Evolutionary conservation across 371 early-diverging fungal genomes (phyloP), one percentile per base, ranked within the genome.

Genomic region (Lichtheimia ornata): DNA sequence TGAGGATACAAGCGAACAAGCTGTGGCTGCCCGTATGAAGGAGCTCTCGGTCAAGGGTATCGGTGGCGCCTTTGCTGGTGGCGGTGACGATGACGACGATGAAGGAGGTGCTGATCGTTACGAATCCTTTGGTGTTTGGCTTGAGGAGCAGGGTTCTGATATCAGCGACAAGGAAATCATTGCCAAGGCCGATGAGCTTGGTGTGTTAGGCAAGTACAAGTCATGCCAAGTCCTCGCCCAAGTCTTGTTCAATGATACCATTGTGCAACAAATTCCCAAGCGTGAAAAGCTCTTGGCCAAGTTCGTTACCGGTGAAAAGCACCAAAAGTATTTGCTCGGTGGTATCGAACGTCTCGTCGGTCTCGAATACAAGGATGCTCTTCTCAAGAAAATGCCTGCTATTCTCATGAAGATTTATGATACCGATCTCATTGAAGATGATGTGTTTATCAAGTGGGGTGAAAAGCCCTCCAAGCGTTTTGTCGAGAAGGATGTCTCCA

Each of bases 361-460:
- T 49, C 75, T 87, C 28, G 76, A 72, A 6, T 78, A 89, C 70
- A 82, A 86, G 58, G 84, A 84, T 24, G 69, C 69, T 62, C 81
- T 95, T 44, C 65, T 94, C 63, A 69, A 85, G 64, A 91, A 93
- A 79, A 81, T 89, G 12, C 86, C 94, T 17, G 65, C 84, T 25
- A 87, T 96, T 56, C 81, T 98, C 71, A 93, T 94, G 89, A 87
- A 84, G 28, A 76, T 96, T 52, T 97, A 95, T 69, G 93, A 97
- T 58, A 85, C 80, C 55, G 98, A 98, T 59, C 72, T 97, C 44
- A 72, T 97, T 61, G 95, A 94, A 22, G 99, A 97, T 76, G 95
- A 94, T 11, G 88, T 88, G 18, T 84, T 94, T 55, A 55, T 91
- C 22, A 89, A 89, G 55, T 97, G 97, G 97, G 94, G 89, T 57